Base-by-base conservation (phyloP, 2,329 filamentous ascomycete genomes). In the Coleophoma crateriformis region DNA sequence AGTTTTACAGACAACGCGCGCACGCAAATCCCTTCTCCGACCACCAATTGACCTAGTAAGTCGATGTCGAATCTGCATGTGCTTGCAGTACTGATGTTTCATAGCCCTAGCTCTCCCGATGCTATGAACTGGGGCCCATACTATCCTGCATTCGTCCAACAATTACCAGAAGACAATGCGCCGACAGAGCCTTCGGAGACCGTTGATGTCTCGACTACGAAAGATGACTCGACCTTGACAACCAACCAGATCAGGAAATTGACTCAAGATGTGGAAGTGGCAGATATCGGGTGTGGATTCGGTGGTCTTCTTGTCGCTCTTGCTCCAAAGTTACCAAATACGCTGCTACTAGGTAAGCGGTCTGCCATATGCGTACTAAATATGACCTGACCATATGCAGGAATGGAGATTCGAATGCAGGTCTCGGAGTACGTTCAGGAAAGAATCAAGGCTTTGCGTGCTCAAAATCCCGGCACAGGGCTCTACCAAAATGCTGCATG, bases 21-120 rank as follows among this genome's bases (percentile, higher is more conserved):
- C 94, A 99, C 72, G 94, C 94, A 55, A 99, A 99, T 72, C 91
- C 92, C 7, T 99, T 99, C 71, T 96, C 92, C 3, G 94, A 99
- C 64, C 94, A 99, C 73, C 75, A 81, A 50, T 75, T 99, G 65
- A 77, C 79, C 62, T 99, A 99, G 94, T 95, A 79, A 62, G 82
- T 73, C 41, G 22, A 20, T 33, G 3, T 8, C 27, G 12, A 12
- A 53, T 32, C 40, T 35, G 15, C 20, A 27, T 35, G 33, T 27
- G 27, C 27, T 27, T 10, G 32, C 59, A 59, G 46, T 52, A 49
- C 57, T 60, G 33, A 61, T 39, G 47, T 33, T 40, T 37, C 41
- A 35, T 56, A 96, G 92, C 64, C 94, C 94, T 8, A 73, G 78
- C 47, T 85, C 77, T 50, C 94, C 94, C 3, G 78, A 78, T 14